Conservation (phyloP, 306 rosid species). For the Citrullus amarus region DNA sequence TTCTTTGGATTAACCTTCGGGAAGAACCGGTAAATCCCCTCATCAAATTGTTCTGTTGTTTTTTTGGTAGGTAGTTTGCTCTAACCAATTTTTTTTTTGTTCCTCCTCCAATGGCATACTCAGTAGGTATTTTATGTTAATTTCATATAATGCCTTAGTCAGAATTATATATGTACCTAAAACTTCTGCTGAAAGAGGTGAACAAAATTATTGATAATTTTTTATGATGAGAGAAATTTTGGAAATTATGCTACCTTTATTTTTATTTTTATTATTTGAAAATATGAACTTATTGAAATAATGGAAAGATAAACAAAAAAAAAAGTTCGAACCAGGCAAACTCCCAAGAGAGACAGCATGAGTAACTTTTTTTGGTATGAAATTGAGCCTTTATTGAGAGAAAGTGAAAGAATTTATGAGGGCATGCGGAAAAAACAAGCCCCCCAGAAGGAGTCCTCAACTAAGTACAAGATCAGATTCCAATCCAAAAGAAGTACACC, state of each 20-base stretch:
- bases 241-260: neutral
- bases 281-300: neutral
- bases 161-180: neutral
- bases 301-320: neutral
- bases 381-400: too few species aligned
- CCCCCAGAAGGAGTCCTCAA: too few species aligned
- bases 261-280: neutral
- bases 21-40: constrained; percentile 62
- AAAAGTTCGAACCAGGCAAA: neutral
- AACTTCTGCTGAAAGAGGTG: neutral
- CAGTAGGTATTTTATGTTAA: neutral
- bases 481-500: too few species aligned
- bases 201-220: neutral
- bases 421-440: too few species aligned
- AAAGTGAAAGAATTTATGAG: too few species aligned
- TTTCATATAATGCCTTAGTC: neutral
- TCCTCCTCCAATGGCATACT: neutral
- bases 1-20: constrained; percentile 88
- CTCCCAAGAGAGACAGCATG: neutral
- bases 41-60: neutral
- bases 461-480: too few species aligned
- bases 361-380: too few species aligned
- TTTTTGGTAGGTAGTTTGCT: neutral
- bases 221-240: neutral
- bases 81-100: neutral